Base-by-base conservation (phyloP, 805 yeast genomes). In the Teunomyces barrocoloradensis region DNA sequence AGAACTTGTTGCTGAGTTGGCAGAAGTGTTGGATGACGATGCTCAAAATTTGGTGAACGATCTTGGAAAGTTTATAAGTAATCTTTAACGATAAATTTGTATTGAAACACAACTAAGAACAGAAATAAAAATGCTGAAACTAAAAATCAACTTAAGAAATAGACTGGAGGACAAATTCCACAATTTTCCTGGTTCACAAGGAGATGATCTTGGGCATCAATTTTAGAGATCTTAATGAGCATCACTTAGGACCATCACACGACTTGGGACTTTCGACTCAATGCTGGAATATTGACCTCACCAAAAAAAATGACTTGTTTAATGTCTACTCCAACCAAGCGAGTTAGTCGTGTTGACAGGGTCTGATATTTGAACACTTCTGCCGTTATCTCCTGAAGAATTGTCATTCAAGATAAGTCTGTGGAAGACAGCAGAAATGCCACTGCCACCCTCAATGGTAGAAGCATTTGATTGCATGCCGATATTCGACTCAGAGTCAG, bases 261-360 rank as follows among this genome's bases (percentile, higher is more conserved):
- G 23, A 20, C 38, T 20, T 20, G 38, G 27, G 40, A 21, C 40
- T 37, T 29, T 21, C 25, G 40, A 21, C 29, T 37, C 40, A 37
- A 37, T 37, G 40, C 23, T 37, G 17, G 21, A 40, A 40, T 10
- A 38, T 20, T 20, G 13, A 23, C 34, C 43, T 28, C 43, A 15
- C 15, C 21, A 17, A 28, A 25, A 17, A 17, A 20, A 40, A 29
- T 10, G 20, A 13, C n/a, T 30, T 10, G 17, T n/a, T 20, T 37
- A 37, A 18, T 25, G 34, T 15, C 28, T 27, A 10, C 15, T 27
- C 91, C 91, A 85, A 29, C 91, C 91, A 49, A 85, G 69, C 2
- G 92, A 84, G 61, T 83, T 85, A 51, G 81, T 80, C 3, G 85
- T 77, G 47, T 84, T 82, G 32, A 84, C 84, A 9, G 92, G 92